Base-by-base conservation (phyloP, 1,284 basidiomycete genomes). In the Apiotrichum gamsii region DNA sequence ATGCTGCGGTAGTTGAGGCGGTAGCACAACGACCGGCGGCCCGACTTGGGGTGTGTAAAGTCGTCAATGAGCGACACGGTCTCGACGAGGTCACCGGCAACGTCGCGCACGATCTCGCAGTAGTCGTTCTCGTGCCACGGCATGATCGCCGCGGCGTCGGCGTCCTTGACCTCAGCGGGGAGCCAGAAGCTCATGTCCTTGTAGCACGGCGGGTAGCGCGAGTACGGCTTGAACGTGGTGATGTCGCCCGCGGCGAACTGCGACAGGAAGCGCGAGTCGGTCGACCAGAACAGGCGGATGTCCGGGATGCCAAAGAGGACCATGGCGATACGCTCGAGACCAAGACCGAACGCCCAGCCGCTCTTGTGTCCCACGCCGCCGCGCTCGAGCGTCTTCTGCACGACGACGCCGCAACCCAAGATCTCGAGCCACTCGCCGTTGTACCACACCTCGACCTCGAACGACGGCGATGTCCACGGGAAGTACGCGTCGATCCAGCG, bases 401-500 rank as follows among this genome's bases (percentile, higher is more conserved):
- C 79, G 20, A 98, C 83, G 23, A 99, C 90, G 8, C 95, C 95
- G 55, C 82, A 93, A 0, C 95, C 95, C 3, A 98, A 76, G 51
- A 98, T 90, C 73, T 98, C 95, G 29, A 98, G 77, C 95, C 95
- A 99, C 67, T 95, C 87, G 11, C 90, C 94, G 49, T 85, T 82
- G 76, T 88, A 98, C 75, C 91, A 86, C 8, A 98, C 91, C 67
- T 99, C 95, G 34, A 98, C 93, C 69, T 99, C 95, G 66, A 88
- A 98, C 65, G 89, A 94, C 6, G 95, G 95, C 49, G 83, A 86
- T 48, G 95, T 99, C 77, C 95, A 98, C 1, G 95, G 95, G 75
- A 99, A 98, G 64, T 87, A 89, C 3, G 95, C 90, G 61, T 96
- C 87, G 57, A 98, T 97, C 95, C 95, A 99, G 18, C 95, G 77